These are phyloP conservation scores for Onygenales sp. DNA, from an alignment of 2,329 filamentous ascomycete species.

Conservation along the genomic window DNA sequence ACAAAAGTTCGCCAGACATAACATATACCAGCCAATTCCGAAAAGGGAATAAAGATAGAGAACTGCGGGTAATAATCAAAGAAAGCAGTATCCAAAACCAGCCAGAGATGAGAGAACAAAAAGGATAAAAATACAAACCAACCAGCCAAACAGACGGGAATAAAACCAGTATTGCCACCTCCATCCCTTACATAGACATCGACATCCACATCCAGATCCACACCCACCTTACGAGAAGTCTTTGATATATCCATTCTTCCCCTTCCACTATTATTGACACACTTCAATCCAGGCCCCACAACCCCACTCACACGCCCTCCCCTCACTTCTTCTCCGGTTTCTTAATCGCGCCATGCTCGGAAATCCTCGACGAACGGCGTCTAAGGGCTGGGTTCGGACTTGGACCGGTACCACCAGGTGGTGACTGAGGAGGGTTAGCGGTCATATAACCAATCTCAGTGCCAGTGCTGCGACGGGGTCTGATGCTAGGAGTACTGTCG, in stretches of 20 bases:
- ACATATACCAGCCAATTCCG: too few relatives aligned
- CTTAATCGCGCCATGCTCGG: neutral
- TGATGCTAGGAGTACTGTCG: neutral
- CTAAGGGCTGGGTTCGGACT: too few relatives aligned
- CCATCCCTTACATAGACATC: too few relatives aligned
- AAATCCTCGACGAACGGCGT: neutral
- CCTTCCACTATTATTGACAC: neutral
- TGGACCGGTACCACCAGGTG: neutral
- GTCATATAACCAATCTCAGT: neutral
- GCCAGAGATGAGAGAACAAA: too few relatives aligned
- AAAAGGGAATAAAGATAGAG: too few relatives aligned
- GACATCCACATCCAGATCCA: too few relatives aligned
- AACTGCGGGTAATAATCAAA: too few relatives aligned
- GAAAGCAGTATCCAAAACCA: too few relatives aligned
- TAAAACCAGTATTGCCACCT: too few relatives aligned
- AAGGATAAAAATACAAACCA: too few relatives aligned
- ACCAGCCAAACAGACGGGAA: too few relatives aligned
- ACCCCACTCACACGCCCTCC: neutral
- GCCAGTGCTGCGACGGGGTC: neutral
- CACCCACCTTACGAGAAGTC: too few relatives aligned
- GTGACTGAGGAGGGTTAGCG: neutral
- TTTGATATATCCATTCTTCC: neutral
- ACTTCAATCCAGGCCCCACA: neutral
- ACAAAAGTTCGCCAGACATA: neutral
- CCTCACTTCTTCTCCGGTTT: constrained; percentile 1